Conservation (phyloP, 257 asterid genomes). For the Fraxinus cuspidata region DNA sequence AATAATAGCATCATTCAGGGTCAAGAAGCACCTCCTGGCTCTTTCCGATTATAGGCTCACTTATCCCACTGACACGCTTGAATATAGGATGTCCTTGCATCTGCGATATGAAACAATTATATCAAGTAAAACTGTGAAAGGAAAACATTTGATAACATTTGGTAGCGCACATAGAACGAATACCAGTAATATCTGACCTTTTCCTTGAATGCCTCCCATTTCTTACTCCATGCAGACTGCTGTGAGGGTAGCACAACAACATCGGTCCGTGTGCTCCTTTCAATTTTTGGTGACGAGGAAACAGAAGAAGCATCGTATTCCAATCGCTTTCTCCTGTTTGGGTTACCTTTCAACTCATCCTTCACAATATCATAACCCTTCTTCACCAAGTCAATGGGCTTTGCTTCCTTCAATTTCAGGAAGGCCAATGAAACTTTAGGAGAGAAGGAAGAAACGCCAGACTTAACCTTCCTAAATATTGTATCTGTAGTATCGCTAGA, state of each 20-base stretch:
- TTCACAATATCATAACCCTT: constrained; percentile 69
- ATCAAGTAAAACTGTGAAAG: constrained; percentile 13
- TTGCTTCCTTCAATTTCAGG: constrained; percentile 75
- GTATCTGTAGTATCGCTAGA: constrained; percentile 52
- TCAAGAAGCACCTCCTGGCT: constrained; percentile 76
- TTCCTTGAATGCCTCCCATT: constrained; percentile 76
- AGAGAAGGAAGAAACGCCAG: constrained; percentile 57
- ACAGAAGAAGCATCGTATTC: constrained; percentile 55
- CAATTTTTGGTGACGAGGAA: constrained; percentile 51
- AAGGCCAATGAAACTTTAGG: constrained; percentile 64
- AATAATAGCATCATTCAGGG: constrained; percentile 9
- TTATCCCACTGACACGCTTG: constrained; percentile 64
- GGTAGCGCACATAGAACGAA: background rate
- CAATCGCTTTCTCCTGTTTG: constrained; percentile 76
- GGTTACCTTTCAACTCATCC: constrained; percentile 85
- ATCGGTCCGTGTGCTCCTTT: constrained; percentile 78
- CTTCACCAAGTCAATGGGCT: constrained; percentile 77
- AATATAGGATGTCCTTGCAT: constrained; percentile 73
- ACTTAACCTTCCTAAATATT: constrained; percentile 64
- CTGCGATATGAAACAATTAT: constrained; percentile 40
- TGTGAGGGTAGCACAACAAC: constrained; percentile 69
- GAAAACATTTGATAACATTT: constrained; percentile 5
- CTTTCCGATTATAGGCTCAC: constrained; percentile 81
- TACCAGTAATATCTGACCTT: constrained; percentile 48
- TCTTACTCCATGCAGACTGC: constrained; percentile 77